phyloP scores from a whole-genome alignment of 192 early-diverging fungal species.

The Dimargaris cristalligena region DNA sequence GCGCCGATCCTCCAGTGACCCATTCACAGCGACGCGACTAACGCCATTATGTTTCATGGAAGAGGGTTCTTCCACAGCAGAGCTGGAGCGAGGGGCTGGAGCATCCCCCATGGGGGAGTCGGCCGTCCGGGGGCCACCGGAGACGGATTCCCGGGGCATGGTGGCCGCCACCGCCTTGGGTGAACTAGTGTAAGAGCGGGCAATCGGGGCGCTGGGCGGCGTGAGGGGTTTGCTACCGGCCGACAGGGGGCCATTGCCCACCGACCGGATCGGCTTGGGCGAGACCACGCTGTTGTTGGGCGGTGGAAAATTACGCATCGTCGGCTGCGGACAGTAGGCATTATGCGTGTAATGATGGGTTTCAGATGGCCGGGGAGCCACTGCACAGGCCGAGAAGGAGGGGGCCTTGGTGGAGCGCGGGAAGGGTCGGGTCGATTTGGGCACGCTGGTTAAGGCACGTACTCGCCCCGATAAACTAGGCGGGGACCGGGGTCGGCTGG shows the following conservation, averaged over 20 bases:
- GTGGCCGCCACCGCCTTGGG: neutral
- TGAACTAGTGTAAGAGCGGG: neutral
- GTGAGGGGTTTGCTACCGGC: too few species aligned
- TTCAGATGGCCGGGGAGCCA: neutral
- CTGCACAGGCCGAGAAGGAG: neutral
- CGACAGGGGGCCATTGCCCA: too few species aligned
- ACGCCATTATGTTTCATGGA: neutral
- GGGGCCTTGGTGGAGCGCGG: neutral
- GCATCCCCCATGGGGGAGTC: too few species aligned
- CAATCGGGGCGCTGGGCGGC: too few species aligned
- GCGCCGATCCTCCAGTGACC: neutral
- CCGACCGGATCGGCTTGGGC: neutral
- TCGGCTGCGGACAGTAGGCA: slow-evolving; percentile 4
- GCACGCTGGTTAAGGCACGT: neutral
- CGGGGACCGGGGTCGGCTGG: neutral
- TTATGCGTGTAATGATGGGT: slow-evolving; percentile 6
- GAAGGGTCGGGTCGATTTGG: neutral
- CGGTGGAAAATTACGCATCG: neutral
- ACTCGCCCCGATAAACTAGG: neutral
- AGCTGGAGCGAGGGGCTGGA: too few species aligned
- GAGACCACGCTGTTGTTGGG: neutral
- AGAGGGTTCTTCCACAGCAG: neutral
- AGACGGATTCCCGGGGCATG: neutral
- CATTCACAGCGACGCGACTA: neutral
- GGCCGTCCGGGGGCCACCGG: too few species aligned